These are phyloP conservation scores for Sugiyamaella grinbergsii DNA, from an alignment of 1,139 yeast genomes.

Conservation along the genomic window DNA sequence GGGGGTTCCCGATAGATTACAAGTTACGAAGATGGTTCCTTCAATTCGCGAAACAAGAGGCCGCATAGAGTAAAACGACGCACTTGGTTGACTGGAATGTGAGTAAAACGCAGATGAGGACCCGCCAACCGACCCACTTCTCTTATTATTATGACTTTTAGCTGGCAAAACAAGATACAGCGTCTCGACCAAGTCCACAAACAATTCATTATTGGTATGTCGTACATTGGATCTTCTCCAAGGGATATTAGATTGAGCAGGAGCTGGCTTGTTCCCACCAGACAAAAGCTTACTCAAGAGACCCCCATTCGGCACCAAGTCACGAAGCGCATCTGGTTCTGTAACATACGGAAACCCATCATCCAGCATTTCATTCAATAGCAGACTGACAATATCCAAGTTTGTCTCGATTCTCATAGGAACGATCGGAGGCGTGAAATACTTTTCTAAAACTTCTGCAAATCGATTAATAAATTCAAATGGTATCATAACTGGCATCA, in stretches of 20 bases:
- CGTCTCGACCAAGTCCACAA: conserved; percentile 71
- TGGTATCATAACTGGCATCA: conserved; percentile 51
- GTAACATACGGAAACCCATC: conserved; percentile 73
- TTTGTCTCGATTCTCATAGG: conserved; percentile 63
- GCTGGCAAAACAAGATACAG: conserved; percentile 43
- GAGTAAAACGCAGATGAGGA: conserved; percentile 43
- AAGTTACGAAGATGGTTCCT: conserved; percentile 65
- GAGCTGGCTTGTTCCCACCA: conserved; percentile 19
- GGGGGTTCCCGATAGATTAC: conserved; percentile 77
- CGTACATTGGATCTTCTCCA: conserved; percentile 73
- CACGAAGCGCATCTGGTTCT: conserved; percentile 70
- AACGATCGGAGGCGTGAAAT: conserved; percentile 60
- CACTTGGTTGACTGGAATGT: conserved; percentile 17
- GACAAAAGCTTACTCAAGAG: conserved; percentile 37
- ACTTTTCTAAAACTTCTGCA: conserved; percentile 55
- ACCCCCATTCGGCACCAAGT: conserved; percentile 61
- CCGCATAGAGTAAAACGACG: conserved; percentile 30
- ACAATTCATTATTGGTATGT: conserved; percentile 76
- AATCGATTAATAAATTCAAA: conserved; percentile 57
- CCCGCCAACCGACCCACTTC: conserved; percentile 26
- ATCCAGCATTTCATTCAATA: conserved; percentile 71
- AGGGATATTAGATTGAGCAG: conserved; percentile 48
- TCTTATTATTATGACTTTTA: neutral
- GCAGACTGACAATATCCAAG: conserved; percentile 62
- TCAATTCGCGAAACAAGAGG: conserved; percentile 61